Conservation (phyloP, 257 asterid genomes). For the Plantago elongata region DNA sequence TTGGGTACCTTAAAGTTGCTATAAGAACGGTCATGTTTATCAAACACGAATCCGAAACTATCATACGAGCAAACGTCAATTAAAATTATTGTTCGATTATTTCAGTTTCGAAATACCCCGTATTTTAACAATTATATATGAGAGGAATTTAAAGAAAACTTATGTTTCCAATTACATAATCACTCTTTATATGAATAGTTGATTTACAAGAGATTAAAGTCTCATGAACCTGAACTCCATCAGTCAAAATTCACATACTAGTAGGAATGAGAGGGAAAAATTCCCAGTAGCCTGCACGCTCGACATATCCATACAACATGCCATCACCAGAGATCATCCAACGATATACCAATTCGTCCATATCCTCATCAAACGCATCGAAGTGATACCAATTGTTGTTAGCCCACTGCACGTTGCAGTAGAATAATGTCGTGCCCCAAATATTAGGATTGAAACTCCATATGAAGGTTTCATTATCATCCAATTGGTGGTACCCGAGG, state of each 20-base stretch:
- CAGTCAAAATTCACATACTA: neutral
- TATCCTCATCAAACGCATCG: conserved; percentile 27
- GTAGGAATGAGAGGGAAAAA: conserved; percentile 13
- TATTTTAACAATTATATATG: too few species aligned
- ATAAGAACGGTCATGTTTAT: too few species aligned
- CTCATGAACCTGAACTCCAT: neutral
- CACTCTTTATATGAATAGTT: too few species aligned
- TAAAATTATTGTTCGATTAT: too few species aligned
- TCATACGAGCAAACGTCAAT: too few species aligned
- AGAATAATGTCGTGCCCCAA: conserved; percentile 36
- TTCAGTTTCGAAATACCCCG: too few species aligned
- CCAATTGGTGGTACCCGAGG: conserved; percentile 28
- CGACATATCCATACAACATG: conserved; percentile 29
- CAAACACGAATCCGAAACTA: too few species aligned
- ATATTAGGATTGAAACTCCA: conserved; percentile 36
- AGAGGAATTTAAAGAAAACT: too few species aligned
- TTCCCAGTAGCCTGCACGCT: conserved; percentile 30
- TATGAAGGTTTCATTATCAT: neutral
- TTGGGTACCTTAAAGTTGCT: too few species aligned
- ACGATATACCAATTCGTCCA: conserved; percentile 29
- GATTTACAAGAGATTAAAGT: neutral
- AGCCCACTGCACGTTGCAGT: conserved; percentile 33
- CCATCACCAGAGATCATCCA: conserved; percentile 35
- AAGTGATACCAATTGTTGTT: conserved; percentile 30
- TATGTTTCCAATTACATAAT: too few species aligned